Conservation (phyloP, 108 stramenopile genomes). For the Nitzschia sp. region DNA sequence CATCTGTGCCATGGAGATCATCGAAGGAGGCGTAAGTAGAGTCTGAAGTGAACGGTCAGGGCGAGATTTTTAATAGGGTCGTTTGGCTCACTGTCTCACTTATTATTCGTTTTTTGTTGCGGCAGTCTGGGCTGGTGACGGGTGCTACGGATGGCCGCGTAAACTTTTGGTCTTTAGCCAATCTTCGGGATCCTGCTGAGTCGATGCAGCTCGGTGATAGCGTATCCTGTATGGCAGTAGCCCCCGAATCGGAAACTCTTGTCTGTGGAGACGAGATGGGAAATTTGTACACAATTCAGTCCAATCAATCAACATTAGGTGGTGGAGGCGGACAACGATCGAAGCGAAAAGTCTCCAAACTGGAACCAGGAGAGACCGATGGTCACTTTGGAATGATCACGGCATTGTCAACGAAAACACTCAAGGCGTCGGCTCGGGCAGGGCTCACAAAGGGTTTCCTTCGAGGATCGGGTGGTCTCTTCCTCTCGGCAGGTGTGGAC, state of each 20-base stretch:
- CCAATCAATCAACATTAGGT: slow-evolving; percentile 28
- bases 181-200: slow-evolving; percentile 83
- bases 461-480: slow-evolving; percentile 67
- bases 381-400: slow-evolving; percentile 87
- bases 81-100: not conserved
- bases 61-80: too few relatives aligned
- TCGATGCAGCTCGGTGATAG: slow-evolving; percentile 67
- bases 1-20: slow-evolving; percentile 59
- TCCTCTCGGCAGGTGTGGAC: slow-evolving; percentile 84
- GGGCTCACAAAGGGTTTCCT: slow-evolving; percentile 72
- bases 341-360: slow-evolving; percentile 49
- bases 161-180: slow-evolving; percentile 82
- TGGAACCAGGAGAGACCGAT: slow-evolving; percentile 45
- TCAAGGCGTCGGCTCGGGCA: slow-evolving; percentile 42
- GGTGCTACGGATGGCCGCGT: slow-evolving; percentile 73
- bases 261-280: slow-evolving; percentile 82
- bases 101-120: slow-evolving; percentile 10
- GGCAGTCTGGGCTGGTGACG: slow-evolving; percentile 69
- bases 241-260: slow-evolving; percentile 64
- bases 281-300: slow-evolving; percentile 59
- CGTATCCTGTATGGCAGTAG: slow-evolving; percentile 74
- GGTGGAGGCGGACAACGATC: slow-evolving; percentile 51
- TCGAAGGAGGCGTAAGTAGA: slow-evolving; percentile 69
- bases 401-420: slow-evolving; percentile 51
- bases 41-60: not conserved